Base-by-base conservation (phyloP, 2,329 filamentous ascomycete genomes). In the Aspergillus ochraceus region DNA sequence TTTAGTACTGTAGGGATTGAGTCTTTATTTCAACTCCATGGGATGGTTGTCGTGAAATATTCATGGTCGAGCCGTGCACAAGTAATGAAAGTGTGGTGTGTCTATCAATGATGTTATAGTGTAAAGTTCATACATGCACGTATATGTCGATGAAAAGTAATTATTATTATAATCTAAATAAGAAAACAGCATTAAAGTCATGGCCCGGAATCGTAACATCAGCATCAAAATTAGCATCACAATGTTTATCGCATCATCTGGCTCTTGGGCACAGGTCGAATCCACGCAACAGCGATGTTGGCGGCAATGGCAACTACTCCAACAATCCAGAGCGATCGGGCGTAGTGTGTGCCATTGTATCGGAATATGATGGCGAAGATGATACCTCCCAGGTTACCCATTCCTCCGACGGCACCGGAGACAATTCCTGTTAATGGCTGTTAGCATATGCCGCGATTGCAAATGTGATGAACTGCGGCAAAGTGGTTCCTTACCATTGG, bases 331-430 rank as follows among this genome's bases (percentile, higher is more conserved):
- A 96, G 85, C 0, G 86, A 85, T 72, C 82, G 86, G 11, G 81
- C 85, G 70, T 92, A 96, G 69, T 89, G 77, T 1, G 78, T 84
- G 5, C 86, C 87, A 52, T 85, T 80, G 76, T 93, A 95, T 53
- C 91, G 82, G 81, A 94, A 96, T 70, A 92, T 86, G 71, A 96
- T 86, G 20, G 91, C 89, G 70, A 95, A 96, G 52, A 96, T 75
- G 54, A 97, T 86, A 12, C 93, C 93, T 4, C 93, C 93, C 10
- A 97, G 75, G 70, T 97, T 97, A 1, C 93, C 92, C 9, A 85
- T 82, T 0, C 90, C 92, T 10, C 93, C 93, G 0, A 91, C 89
- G 39, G 90, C 80, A 12, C 92, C 92, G 1, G 89, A 90, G 6
- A 97, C 83, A 58, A 86, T 81, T 60, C 77, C 80, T 80, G 53